Conservation (phyloP, 495 filamentous ascomycete species). For the Penicillium macrosclerotiorum region DNA sequence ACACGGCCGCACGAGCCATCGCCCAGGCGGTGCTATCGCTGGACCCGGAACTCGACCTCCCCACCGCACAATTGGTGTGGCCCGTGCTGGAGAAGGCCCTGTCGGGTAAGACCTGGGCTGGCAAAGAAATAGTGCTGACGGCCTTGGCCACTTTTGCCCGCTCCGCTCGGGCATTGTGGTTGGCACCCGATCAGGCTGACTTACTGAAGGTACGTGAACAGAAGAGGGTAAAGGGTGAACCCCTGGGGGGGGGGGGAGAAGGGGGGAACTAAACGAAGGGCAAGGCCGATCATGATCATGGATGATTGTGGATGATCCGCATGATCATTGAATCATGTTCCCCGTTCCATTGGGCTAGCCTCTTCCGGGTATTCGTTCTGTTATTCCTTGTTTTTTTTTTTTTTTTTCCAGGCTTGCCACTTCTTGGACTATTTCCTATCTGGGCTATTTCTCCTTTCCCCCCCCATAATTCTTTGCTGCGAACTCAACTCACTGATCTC, state of each 20-base stretch:
- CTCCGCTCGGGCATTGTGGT: slow-evolving; percentile 59
- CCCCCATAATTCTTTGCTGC: slow-evolving; percentile 1
- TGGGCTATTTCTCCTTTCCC: background rate
- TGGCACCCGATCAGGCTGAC: slow-evolving; percentile 39
- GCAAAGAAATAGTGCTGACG: slow-evolving; percentile 85
- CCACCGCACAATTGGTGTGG: slow-evolving; percentile 68
- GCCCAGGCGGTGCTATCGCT: slow-evolving; percentile 68
- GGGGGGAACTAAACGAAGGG: too few relatives aligned
- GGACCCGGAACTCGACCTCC: slow-evolving; percentile 53
- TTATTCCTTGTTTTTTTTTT: slow-evolving; percentile 4
- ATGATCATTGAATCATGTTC: too few relatives aligned
- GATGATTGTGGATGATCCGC: background rate
- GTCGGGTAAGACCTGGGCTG: slow-evolving; percentile 85
- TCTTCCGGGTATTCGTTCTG: slow-evolving; percentile 51
- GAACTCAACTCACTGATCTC: background rate
- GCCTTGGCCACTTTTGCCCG: slow-evolving; percentile 77
- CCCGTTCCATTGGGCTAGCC: slow-evolving; percentile 39
- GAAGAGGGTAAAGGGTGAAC: too few relatives aligned
- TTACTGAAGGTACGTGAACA: slow-evolving; percentile 52
- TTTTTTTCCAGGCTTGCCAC: background rate
- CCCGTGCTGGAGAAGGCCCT: slow-evolving; percentile 76
- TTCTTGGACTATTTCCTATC: background rate
- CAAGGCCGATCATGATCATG: too few relatives aligned
- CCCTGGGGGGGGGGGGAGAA: too few relatives aligned
- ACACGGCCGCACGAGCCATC: slow-evolving; percentile 76